phyloP scores from a whole-genome alignment of 768 basidiomycete species.

The Lanmaoa pseudosensibilis region DNA sequence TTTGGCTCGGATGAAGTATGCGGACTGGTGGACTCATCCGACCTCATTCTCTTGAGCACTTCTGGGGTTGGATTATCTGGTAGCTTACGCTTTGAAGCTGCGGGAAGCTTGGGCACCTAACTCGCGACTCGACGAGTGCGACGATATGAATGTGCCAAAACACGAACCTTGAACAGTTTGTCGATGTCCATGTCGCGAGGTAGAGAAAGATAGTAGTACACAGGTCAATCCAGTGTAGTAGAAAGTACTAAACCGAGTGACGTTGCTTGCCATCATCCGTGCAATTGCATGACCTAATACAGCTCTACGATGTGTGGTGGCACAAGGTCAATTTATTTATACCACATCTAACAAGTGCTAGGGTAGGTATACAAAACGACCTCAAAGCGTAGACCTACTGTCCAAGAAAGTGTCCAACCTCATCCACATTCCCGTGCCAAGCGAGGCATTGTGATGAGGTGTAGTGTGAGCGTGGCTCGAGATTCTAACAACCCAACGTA shows the following conservation, averaged over 20 bases:
- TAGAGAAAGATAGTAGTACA: background rate
- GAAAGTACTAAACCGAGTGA: background rate
- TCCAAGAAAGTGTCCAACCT: slow-evolving; percentile 5
- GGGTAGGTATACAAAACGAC: background rate
- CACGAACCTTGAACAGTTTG: slow-evolving; percentile 47
- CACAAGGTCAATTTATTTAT: slow-evolving; percentile 13
- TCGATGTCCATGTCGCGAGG: slow-evolving; percentile 45
- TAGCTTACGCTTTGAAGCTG: slow-evolving; percentile 68
- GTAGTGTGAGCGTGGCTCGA: slow-evolving; percentile 26
- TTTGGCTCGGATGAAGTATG: slow-evolving; percentile 8
- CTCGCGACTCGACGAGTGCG: background rate
- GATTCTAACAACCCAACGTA: slow-evolving; percentile 28
- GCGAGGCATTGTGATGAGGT: slow-evolving; percentile 6
- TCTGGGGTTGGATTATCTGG: slow-evolving; percentile 76
- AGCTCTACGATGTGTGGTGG: too few relatives aligned
- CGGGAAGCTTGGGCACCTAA: slow-evolving; percentile 69
- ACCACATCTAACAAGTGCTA: slow-evolving; percentile 3
- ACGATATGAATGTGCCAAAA: background rate
- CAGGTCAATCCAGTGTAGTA: background rate
- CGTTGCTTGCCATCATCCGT: background rate
- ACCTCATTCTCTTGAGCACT: slow-evolving; percentile 77
- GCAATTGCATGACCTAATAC: slow-evolving; percentile 16
- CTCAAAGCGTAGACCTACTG: background rate
- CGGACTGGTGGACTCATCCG: slow-evolving; percentile 40
- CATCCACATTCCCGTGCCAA: slow-evolving; percentile 6